Evolutionary conservation across 1,284 basidiomycete genomes (phyloP).

Genomic region (Fomitopsis betulina): DNA sequence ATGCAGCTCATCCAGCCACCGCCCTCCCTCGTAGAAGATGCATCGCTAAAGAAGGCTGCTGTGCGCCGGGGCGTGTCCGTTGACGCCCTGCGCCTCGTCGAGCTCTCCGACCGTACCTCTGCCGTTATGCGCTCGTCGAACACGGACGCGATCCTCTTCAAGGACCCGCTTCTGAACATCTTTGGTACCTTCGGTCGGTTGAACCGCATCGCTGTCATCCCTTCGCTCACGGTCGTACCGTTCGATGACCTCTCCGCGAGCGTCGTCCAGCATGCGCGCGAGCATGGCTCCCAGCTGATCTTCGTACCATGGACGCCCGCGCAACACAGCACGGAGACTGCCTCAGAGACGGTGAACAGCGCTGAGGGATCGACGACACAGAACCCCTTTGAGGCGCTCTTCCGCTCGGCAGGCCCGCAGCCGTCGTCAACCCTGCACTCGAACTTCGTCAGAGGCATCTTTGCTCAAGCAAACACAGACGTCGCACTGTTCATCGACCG

Average conservation of each 20-base stretch:
- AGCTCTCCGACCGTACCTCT: slow-evolving; percentile 66
- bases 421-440: slow-evolving; percentile 39
- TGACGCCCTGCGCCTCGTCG: slow-evolving; percentile 57
- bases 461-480: slow-evolving; percentile 44
- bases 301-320: slow-evolving; percentile 62
- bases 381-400: slow-evolving; percentile 61
- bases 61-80: slow-evolving; percentile 18
- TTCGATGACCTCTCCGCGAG: slow-evolving; percentile 49
- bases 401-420: slow-evolving; percentile 35
- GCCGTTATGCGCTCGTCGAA: slow-evolving; percentile 66
- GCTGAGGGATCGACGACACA: slow-evolving; percentile 10
- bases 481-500: slow-evolving; percentile 72
- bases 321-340: slow-evolving; percentile 16
- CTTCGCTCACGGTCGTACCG: slow-evolving; percentile 53
- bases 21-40: slow-evolving; percentile 14
- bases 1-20: slow-evolving; percentile 58
- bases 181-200: slow-evolving; percentile 59
- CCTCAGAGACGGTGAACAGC: slow-evolving; percentile 9
- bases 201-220: slow-evolving; percentile 47
- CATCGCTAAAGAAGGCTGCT: neutral
- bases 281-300: slow-evolving; percentile 48
- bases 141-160: slow-evolving; percentile 45
- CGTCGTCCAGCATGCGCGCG: slow-evolving; percentile 47
- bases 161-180: slow-evolving; percentile 59
- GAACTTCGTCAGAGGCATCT: slow-evolving; percentile 58